Conservation (phyloP, 352 stramenopile genomes). For the Phytophthora foliorum region DNA sequence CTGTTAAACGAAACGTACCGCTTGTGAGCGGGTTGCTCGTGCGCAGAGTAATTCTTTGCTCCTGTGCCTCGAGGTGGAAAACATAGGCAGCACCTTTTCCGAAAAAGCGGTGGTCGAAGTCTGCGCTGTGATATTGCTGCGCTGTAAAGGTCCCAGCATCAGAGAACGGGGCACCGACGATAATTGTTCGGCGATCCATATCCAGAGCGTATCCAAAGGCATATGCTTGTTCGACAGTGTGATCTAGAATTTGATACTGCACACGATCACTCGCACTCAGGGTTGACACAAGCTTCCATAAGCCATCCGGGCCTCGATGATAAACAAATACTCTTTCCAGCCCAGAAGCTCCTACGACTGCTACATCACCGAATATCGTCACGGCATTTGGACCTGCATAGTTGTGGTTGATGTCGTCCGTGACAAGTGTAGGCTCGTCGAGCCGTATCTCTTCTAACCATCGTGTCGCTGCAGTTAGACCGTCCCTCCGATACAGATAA, state of each 20-base stretch:
- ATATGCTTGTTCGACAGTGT: conserved; percentile 85
- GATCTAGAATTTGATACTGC: conserved; percentile 82
- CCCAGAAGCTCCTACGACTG: conserved; percentile 89
- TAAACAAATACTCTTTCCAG: conserved; percentile 79
- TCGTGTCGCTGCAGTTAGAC: conserved; percentile 25
- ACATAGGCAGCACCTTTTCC: conserved; percentile 80
- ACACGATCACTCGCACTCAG: conserved; percentile 87
- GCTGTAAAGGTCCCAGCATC: conserved; percentile 73
- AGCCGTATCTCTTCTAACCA: conserved; percentile 67
- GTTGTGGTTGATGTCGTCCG: conserved; percentile 59
- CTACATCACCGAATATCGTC: conserved; percentile 87
- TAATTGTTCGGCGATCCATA: conserved; percentile 87
- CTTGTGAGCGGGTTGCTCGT: conserved; percentile 68
- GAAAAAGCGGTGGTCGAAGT: conserved; percentile 73
- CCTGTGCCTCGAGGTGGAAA: conserved; percentile 82
- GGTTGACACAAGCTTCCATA: conserved; percentile 66
- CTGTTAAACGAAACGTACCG: conserved; percentile 82
- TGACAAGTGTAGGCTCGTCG: conserved; percentile 44
- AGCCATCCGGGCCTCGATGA: conserved; percentile 51
- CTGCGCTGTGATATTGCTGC: conserved; percentile 62
- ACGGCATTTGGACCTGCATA: conserved; percentile 78
- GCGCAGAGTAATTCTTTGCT: conserved; percentile 67
- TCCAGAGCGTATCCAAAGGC: conserved; percentile 90
- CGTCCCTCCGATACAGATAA: conserved; percentile 41
- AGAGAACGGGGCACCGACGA: conserved; percentile 90